Evolutionary conservation across 2,329 filamentous ascomycete species (phyloP).

Genomic region (Calonectria pteridis): DNA sequence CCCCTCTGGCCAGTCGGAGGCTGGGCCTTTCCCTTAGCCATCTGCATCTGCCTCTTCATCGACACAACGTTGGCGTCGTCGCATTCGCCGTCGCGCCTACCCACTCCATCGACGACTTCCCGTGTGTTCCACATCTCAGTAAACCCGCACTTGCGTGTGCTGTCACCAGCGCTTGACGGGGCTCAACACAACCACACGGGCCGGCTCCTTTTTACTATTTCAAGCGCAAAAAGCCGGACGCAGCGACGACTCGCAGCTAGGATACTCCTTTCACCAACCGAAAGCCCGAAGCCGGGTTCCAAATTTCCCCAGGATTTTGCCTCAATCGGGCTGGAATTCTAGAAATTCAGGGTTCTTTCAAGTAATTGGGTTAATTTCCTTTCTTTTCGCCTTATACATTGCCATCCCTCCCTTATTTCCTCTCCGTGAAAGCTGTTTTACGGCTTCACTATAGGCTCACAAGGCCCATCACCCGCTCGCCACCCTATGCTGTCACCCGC

Average conservation of each 20-base stretch:
- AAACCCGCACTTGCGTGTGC: not conserved
- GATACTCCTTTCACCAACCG: slow-evolving; percentile 6
- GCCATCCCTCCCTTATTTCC: not conserved
- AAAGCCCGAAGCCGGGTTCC: not conserved
- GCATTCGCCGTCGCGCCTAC: not conserved
- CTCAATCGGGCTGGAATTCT: not conserved
- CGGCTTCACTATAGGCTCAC: not conserved
- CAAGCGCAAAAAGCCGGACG: slow-evolving; percentile 20
- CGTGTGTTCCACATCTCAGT: not conserved
- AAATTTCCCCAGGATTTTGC: not conserved
- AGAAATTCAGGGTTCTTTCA: not conserved
- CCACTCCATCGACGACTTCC: not conserved
- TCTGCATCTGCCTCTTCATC: not conserved
- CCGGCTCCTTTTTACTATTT: not conserved
- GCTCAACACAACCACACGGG: not conserved
- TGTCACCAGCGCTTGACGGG: not conserved
- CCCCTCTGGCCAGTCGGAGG: slow-evolving; percentile 7
- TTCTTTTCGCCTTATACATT: not conserved
- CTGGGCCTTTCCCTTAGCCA: not conserved
- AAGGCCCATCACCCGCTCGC: slow-evolving; percentile 6
- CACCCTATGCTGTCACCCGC: slow-evolving; percentile 7
- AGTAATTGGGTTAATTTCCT: not conserved
- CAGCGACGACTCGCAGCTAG: slow-evolving; percentile 10
- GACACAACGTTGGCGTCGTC: not conserved
- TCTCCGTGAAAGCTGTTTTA: not conserved